Base-by-base conservation (phyloP, 176 grass and related monocot genomes). In the Aegilops speltoides region DNA sequence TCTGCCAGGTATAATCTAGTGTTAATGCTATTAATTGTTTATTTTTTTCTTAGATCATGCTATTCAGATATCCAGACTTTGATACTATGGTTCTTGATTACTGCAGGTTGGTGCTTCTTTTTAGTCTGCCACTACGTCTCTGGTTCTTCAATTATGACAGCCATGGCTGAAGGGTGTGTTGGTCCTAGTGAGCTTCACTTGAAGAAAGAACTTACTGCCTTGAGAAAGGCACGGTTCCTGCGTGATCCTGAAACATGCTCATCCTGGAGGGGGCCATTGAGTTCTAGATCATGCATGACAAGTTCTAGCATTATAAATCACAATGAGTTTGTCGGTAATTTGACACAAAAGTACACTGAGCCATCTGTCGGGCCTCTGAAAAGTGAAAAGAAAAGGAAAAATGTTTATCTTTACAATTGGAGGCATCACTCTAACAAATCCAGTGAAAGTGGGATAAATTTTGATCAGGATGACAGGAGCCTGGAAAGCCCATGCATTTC, bases 401-500 rank as follows among this genome's bases (percentile, higher is more conserved):
- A 93, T 28, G 87, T 99, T 78, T 99, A 96, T 89, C 90, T 99
- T 37, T 96, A 93, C 68, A 99, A 99, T 79, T 99, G 97, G 97
- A 99, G 85, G 84, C 78, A 96, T 45, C 86, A 92, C 69, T 96
- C 96, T 88, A 81, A 82, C 24, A 99, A 86, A 91, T 96, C 92
- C 24, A 94, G 89, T 37, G 97, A 94, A 65, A 93, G 77, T 89
- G 95, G 89, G 69, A 65, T 95, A 65, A 94, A 88, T 33, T 79
- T 88, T 69, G 87, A 86, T 80, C 87, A 87, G 29, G 92, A 93
- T 29, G 87, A 90, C 38, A 89, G 69, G 86, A 94, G 90, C 79
- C 85, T 86, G 31, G 86, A 91, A 85, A 91, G 89, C 77, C 86
- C 86, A 43, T 91, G 88, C 75, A 86, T 84, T 86, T 90, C 76